Base-by-base conservation (phyloP, 331 rosid species). In the Pyrus hybrid region DNA sequence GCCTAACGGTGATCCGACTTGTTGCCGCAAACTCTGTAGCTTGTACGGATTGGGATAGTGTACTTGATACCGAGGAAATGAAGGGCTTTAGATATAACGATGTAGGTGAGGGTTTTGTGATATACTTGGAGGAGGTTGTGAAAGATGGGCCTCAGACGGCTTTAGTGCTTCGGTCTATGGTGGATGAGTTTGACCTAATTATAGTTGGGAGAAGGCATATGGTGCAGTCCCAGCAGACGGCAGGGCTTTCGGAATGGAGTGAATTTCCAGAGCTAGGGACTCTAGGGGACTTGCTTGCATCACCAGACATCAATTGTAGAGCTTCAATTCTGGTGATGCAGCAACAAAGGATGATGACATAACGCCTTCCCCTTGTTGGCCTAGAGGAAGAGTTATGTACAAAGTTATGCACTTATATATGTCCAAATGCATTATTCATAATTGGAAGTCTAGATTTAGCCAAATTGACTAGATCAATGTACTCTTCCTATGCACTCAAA, bases 281-380 rank as follows among this genome's bases (percentile, higher is more conserved):
- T 1, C 16, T 87, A 25, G 91, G 93, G 49, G 91, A 89, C 54
- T 78, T 85, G 80, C 91, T 89, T 30, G 87, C 90, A 63, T 87
- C 93, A 6, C 45, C 84, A 0, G 89, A 85, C 72, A 45, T 68
- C 63, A 61, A 69, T 14, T 75, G 76, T 49, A 82, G 13, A 23
- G 83, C 90, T 68, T 85, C 90, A 3, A 57, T 87, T 45, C 77
- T 89, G 14, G 84, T 85, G 17, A 68, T 88, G 10, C 89, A 83
- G 47, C 87, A 80, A 6, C 92, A 88, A 69, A 70, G 75, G 20
- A 69, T 63, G 30, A 32, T 53, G 60, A 30, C 70, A 41, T n/a
- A 26, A 61, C 22, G 23, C 21, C 60, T 54, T 3, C n/a, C 60
- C 60, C 60, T 18, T 0, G 13, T 9, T 7, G 60, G 9, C 23